phyloP scores from a whole-genome alignment of 176 grass and related monocot species.

The Themeda triandra region DNA sequence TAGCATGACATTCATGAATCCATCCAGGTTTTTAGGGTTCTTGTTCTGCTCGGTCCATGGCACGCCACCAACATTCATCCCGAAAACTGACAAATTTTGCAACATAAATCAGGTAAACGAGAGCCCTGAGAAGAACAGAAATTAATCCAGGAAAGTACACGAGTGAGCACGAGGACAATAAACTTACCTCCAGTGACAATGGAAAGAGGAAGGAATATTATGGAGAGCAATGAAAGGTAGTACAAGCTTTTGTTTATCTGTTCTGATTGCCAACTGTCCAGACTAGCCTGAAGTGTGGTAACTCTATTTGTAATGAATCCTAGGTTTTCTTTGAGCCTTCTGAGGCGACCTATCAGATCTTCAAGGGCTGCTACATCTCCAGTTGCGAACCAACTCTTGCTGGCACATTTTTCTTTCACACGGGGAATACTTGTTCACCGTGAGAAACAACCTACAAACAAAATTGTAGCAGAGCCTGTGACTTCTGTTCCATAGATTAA shows the following conservation, averaged over 20 bases:
- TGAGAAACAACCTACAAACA: constrained; percentile 81
- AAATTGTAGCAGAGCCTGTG: not conserved
- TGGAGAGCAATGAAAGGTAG: constrained; percentile 90
- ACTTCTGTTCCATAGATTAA: not conserved
- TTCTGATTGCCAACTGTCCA: constrained; percentile 94
- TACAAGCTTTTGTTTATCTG: constrained; percentile 94
- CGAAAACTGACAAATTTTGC: constrained; percentile 53
- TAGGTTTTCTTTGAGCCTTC: constrained; percentile 90
- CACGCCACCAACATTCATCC: constrained; percentile 96
- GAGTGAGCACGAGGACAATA: not conserved
- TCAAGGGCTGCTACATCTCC: constrained; percentile 69
- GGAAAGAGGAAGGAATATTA: constrained; percentile 89
- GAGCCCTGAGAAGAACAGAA: not conserved
- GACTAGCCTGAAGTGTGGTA: constrained; percentile 81
- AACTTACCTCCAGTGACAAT: constrained; percentile 84
- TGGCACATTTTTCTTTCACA: constrained; percentile 77
- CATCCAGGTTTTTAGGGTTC: constrained; percentile 56
- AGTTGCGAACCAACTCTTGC: constrained; percentile 71
- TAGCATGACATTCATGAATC: constrained; percentile 88
- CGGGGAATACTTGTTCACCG: constrained; percentile 87
- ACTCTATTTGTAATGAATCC: constrained; percentile 85
- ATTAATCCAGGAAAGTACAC: not conserved
- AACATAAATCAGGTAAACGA: constrained; percentile 9
- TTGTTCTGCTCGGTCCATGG: constrained; percentile 78
- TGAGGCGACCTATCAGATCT: constrained; percentile 74